A percentile compares a stretch with the other conserved stretches of the same genome.
Conservation (phyloP, 257 asterid genomes). For the Solanum pennellii region DNA sequence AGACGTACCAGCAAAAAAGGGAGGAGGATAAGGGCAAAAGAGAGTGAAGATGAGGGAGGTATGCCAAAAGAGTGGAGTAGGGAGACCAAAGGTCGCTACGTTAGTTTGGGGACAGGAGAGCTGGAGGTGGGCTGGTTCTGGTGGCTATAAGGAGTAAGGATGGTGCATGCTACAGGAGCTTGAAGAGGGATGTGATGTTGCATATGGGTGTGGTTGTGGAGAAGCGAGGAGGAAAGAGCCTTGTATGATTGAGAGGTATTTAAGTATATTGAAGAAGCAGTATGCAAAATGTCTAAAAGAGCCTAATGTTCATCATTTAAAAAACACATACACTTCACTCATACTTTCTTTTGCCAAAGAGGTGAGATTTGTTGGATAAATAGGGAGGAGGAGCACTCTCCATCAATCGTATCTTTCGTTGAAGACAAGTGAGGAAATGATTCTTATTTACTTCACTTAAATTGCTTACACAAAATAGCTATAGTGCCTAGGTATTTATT, state of each 20-base stretch:
- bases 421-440: not conserved
- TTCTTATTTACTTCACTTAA: not conserved
- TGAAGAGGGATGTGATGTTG: not conserved
- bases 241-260: not conserved
- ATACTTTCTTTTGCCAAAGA: not conserved
- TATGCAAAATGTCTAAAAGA: not conserved
- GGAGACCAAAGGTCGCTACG: not conserved
- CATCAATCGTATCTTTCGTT: not conserved
- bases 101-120: not conserved
- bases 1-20: not conserved
- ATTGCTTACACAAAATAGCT: not conserved
- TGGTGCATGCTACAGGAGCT: not conserved
- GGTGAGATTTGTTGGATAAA: not conserved
- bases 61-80: not conserved
- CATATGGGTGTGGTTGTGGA: not conserved
- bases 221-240: not conserved
- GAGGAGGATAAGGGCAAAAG: not conserved
- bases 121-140: not conserved
- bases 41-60: not conserved
- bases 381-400: not conserved
- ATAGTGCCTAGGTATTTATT: not conserved
- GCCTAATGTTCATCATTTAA: not conserved
- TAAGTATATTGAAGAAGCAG: not conserved
- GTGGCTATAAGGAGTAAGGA: not conserved
- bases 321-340: not conserved